A percentile compares a stretch with the other conserved stretches of the same genome.
Conservation (phyloP, 2,329 filamentous ascomycete genomes). For the Epicoccum sorghinum region DNA sequence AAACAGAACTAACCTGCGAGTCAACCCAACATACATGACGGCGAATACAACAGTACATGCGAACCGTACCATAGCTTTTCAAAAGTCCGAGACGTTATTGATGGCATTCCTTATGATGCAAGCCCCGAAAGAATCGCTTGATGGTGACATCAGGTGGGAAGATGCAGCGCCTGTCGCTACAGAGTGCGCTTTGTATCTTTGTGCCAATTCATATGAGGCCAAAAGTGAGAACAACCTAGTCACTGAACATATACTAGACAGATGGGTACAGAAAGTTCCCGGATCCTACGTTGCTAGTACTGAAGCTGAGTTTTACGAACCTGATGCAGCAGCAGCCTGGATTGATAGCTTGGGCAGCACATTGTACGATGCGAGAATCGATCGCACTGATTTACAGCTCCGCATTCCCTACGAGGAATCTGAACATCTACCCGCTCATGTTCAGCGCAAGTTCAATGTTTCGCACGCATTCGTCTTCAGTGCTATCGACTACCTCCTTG, state of each 20-base stretch:
- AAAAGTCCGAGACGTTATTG: background rate
- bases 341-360: background rate
- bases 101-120: background rate
- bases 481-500: background rate
- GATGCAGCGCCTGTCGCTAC: constrained; percentile 9
- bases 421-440: background rate
- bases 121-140: constrained; percentile 9
- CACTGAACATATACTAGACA: background rate
- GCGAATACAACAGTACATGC: background rate
- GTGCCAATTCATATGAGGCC: background rate
- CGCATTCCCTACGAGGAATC: background rate
- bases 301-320: background rate
- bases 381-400: background rate
- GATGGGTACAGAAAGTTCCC: background rate
- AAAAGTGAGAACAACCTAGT: background rate
- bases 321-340: background rate
- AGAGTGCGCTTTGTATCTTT: constrained; percentile 2
- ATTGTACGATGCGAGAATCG: background rate
- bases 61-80: background rate
- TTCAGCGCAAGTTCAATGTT: background rate
- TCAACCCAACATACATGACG: background rate
- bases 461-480: background rate
- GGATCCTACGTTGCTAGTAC: background rate
- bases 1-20: background rate
- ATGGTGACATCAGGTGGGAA: constrained; percentile 1